Percentiles rank a stretch among this genome's conserved stretches.
phyloP scores from a whole-genome alignment of 2,329 filamentous ascomycete genomes.

The Stachybotrys chartarum region DNA sequence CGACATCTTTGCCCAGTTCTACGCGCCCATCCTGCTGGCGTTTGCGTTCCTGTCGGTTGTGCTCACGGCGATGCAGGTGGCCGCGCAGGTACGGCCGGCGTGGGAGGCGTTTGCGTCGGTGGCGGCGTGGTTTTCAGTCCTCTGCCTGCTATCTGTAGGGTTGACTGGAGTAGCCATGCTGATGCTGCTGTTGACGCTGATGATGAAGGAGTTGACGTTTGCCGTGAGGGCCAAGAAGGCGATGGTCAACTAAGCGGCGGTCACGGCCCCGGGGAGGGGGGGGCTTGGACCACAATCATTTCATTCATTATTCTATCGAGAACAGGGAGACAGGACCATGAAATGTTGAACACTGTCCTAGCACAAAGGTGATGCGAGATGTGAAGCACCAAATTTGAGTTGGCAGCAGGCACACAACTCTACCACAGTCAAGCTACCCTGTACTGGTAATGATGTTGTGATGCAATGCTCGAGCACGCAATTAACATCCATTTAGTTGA shows the following conservation, averaged over 20 bases:
- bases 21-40: not conserved
- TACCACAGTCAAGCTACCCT: no score
- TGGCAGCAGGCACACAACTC: no score
- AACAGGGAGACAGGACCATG: no score
- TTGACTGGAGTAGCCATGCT: not conserved
- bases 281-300: not conserved
- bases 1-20: constrained; percentile 1
- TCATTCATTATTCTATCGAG: not conserved
- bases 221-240: not conserved
- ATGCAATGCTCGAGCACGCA: no score
- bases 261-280: not conserved
- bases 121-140: not conserved
- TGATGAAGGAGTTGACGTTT: not conserved
- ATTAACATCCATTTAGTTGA: no score
- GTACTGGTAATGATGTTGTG: no score
- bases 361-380: no score
- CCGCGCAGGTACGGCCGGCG: not conserved
- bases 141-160: not conserved
- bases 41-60: constrained; percentile 1
- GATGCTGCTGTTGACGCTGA: not conserved
- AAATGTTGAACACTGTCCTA: no score
- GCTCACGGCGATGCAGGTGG: not conserved
- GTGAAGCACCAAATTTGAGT: no score
- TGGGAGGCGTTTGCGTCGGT: constrained; percentile 1
- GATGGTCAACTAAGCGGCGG: not conserved